Evolutionary conservation across 495 filamentous ascomycete species (phyloP), one percentile per base, ranked within the genome.

Genomic region (Tirmania nivea): DNA sequence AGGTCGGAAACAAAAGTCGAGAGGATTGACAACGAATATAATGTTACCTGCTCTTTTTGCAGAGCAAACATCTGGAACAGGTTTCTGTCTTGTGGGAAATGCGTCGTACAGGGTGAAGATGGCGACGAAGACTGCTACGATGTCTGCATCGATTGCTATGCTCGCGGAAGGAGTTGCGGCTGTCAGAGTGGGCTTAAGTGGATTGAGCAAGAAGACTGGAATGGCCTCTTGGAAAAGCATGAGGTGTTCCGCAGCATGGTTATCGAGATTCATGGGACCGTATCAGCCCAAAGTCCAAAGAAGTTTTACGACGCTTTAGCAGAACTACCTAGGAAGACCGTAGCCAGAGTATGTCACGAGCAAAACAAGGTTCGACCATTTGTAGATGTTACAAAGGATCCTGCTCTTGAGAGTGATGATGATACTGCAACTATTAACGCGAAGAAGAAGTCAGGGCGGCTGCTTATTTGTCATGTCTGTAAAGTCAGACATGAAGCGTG

Each of bases 11-110:
- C 74, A 51, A 68, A 78, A 35, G 69, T 84, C 12, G 81, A 94
- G 59, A 81, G 73, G 54, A 63, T 89, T 14, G 69, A 75, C 12
- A 94, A 80, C 59, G 86, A 95, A 60, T 81, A 86, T 53, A 86
- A 85, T 60, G 78, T 97, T 20, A 92, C 86, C 10, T 97, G 90
- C 66, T 87, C 89, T 10, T 97, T 93, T 66, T 97, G 90, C 66
- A 74, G 90, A 16, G 84, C 85, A 53, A 95, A 95, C 59, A 90
- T 97, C 50, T 95, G 95, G 72, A 97, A 97, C 65, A 79, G 89
- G 8, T 97, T 96, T 61, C 69, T 97, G 35, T 92, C 87, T 4
- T 97, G 90, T 66, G 79, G 82, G 36, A 74, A 74, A 37, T 96
- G 90, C 63, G 72, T 81, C 34, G 69, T 71, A 14, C 64, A 73